Evolutionary conservation across 2,329 filamentous ascomycete genomes (phyloP), one percentile per base, ranked within the genome.

Genomic region (Raffaelea ambrosiae): DNA sequence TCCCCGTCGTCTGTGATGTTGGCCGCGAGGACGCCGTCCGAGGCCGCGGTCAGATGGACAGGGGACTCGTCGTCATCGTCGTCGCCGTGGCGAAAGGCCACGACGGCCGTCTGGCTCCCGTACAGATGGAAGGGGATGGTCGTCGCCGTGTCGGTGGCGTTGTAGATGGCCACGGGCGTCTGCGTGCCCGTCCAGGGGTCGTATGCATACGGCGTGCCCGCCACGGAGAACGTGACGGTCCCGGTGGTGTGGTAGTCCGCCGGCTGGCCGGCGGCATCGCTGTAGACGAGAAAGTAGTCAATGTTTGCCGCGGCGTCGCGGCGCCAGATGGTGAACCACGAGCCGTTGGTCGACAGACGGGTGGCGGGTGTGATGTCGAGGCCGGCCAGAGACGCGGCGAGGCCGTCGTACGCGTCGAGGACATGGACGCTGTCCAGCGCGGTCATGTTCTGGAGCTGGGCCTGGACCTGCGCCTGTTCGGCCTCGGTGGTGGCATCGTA

Each of bases 161-260:
- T 31, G 20, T 51, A 48, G 4, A 52, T 54, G 4, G 55, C 48
- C 3, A 69, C 49, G 0, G 61, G 61, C 3, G 49, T 61, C 33
- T 58, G 46, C 5, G 57, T 54, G 13, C 70, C 70, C 1, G 67
- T 69, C 65, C 68, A 74, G 4, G 66, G 64, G 54, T 73, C 58
- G 46, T 64, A 64, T 13, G 5, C 10, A 44, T 46, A 48, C 4
- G 49, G 49, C 4, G 14, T 41, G 23, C 23, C 35, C 10, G 29
- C 47, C 14, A 44, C n/a, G 26, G 21, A 19, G 35, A 48, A 48
- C n/a, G n/a, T n/a, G n/a, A n/a, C n/a, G n/a, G n/a, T n/a, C n/a
- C n/a, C n/a, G n/a, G n/a, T n/a, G n/a, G n/a, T n/a, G n/a, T n/a
- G n/a, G n/a, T n/a, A n/a, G n/a, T n/a, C n/a, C n/a, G n/a, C n/a